Evolutionary conservation across 169 alveolate genomes (phyloP).

Genomic region (Cyclospora cayetanensis): DNA sequence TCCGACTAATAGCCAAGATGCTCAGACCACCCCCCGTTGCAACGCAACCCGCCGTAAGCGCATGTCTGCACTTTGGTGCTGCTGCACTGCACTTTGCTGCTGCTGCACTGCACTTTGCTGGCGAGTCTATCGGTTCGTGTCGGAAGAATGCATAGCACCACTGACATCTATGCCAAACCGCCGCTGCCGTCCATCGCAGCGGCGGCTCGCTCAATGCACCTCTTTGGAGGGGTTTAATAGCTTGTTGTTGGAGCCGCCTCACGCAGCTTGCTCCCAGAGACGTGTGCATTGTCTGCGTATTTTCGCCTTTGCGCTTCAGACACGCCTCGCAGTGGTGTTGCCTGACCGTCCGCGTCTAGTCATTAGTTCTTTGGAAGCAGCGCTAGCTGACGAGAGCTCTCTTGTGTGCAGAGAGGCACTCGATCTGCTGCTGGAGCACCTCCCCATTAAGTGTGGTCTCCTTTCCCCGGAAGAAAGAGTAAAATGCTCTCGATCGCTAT

Average conservation of each 20-base stretch:
- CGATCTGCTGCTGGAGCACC: slow-evolving; percentile 81
- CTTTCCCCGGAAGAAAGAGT: not conserved
- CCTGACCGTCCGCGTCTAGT: slow-evolving; percentile 83
- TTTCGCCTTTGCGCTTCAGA: slow-evolving; percentile 25
- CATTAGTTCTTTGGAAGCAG: slow-evolving; percentile 81
- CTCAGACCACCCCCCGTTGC: not conserved
- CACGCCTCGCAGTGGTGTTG: slow-evolving; percentile 77
- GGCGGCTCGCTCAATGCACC: no score
- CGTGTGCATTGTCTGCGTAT: not conserved
- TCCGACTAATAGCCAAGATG: not conserved
- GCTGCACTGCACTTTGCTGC: not conserved
- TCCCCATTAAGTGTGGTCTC: slow-evolving; percentile 74
- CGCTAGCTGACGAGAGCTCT: slow-evolving; percentile 82
- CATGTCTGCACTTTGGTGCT: not conserved
- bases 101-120: not conserved
- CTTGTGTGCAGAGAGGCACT: slow-evolving; percentile 82
- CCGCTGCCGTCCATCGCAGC: not conserved
- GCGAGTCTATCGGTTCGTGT: not conserved
- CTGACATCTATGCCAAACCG: not conserved
- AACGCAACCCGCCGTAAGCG: not conserved
- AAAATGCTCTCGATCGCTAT: no score
- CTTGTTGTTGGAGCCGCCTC: not conserved
- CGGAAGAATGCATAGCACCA: no score
- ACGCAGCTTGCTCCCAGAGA: not conserved
- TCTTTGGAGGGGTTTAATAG: no score